Conservation (phyloP, 805 yeast genomes). For the Saturnispora silvae region DNA sequence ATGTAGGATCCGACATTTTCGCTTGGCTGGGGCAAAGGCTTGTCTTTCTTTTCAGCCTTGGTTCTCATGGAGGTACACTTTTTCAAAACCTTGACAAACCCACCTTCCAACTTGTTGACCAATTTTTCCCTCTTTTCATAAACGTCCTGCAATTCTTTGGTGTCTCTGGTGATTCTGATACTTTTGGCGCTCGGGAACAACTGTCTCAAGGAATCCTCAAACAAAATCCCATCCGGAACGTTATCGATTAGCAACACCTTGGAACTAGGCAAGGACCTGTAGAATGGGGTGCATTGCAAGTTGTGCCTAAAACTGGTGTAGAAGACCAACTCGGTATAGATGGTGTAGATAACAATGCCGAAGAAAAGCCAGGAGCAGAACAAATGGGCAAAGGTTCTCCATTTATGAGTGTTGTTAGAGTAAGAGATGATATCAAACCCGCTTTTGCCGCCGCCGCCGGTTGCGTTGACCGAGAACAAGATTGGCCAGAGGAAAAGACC, state of each 20-base stretch:
- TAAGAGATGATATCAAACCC: slow-evolving; percentile 62
- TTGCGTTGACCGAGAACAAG: slow-evolving; percentile 63
- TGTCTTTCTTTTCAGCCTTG: slow-evolving; percentile 48
- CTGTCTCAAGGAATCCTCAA: slow-evolving; percentile 41
- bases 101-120: slow-evolving; percentile 50
- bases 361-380: slow-evolving; percentile 67
- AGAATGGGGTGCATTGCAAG: slow-evolving; percentile 60
- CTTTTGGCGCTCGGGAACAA: slow-evolving; percentile 54
- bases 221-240: slow-evolving; percentile 36
- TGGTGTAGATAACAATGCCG: slow-evolving; percentile 52
- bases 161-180: slow-evolving; percentile 56
- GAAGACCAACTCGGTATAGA: slow-evolving; percentile 65
- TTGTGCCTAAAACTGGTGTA: slow-evolving; percentile 67
- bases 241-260: slow-evolving; percentile 67
- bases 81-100: slow-evolving; percentile 47
- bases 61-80: slow-evolving; percentile 48
- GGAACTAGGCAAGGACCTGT: slow-evolving; percentile 58
- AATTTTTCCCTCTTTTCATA: slow-evolving; percentile 56
- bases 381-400: slow-evolving; percentile 63
- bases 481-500: slow-evolving; percentile 55
- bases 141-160: slow-evolving; percentile 42
- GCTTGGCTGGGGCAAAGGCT: slow-evolving; percentile 44
- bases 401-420: slow-evolving; percentile 51
- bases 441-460: slow-evolving; percentile 42
- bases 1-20: slow-evolving; percentile 54